phyloP scores from a whole-genome alignment of 2,329 filamentous ascomycete species.

The Ophiostoma piceae region DNA sequence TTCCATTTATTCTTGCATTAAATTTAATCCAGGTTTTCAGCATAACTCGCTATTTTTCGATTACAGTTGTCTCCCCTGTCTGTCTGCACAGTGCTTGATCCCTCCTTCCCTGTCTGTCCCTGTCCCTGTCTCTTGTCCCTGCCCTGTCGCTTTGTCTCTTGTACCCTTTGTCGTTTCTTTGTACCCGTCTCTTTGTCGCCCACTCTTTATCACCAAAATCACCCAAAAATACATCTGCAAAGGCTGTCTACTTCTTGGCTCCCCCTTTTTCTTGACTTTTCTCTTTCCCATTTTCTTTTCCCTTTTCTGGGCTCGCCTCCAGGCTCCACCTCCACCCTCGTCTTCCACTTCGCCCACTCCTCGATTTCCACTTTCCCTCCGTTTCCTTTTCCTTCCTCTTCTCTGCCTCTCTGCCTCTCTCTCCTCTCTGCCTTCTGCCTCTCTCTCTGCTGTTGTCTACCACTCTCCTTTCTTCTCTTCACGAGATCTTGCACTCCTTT shows the following conservation, averaged over 20 bases:
- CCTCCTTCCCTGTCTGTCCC: constrained; percentile 6
- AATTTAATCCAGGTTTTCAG: constrained; percentile 3
- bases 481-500: constrained; percentile 21
- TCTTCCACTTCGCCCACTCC: constrained; percentile 15
- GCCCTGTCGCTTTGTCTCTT: neutral
- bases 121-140: neutral
- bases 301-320: neutral
- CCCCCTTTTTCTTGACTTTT: constrained; percentile 1
- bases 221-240: neutral
- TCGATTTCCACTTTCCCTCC: constrained; percentile 13
- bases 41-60: neutral
- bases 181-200: neutral
- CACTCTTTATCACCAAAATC: too few relatives aligned
- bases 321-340: constrained; percentile 16
- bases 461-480: constrained; percentile 14
- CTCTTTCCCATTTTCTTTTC: neutral
- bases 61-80: neutral
- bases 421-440: neutral
- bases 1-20: neutral
- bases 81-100: neutral
- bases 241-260: neutral
- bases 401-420: constrained; percentile 12
- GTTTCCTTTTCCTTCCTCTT: constrained; percentile 18
- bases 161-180: neutral
- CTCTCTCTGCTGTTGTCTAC: constrained; percentile 13